Evolutionary conservation across 768 basidiomycete genomes (phyloP).

Genomic region (Russula earlei): DNA sequence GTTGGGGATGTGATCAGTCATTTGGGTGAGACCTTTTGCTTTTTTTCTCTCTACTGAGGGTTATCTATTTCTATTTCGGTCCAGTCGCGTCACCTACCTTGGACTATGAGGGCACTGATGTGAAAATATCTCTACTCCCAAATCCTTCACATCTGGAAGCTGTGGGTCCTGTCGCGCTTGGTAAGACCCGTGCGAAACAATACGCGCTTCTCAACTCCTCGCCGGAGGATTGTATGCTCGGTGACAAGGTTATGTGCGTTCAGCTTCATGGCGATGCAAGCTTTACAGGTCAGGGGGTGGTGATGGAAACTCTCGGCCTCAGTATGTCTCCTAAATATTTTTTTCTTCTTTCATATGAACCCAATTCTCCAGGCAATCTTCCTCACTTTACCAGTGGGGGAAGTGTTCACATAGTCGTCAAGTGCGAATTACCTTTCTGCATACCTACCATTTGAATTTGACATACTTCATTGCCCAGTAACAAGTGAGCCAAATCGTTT

Average conservation of each 20-base stretch:
- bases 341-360: background rate
- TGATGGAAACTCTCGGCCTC: constrained; percentile 81
- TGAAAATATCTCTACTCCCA: constrained; percentile 72
- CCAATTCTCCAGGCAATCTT: constrained; percentile 48
- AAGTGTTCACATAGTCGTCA: constrained; percentile 83
- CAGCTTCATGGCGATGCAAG: constrained; percentile 90
- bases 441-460: background rate
- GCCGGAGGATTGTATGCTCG: constrained; percentile 33
- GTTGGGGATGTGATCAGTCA: constrained; percentile 88
- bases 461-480: constrained; percentile 18
- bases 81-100: constrained; percentile 58
- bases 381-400: constrained; percentile 91
- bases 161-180: constrained; percentile 77
- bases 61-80: background rate
- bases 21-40: constrained; percentile 39
- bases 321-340: constrained; percentile 39
- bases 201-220: constrained; percentile 66
- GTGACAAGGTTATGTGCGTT: constrained; percentile 77
- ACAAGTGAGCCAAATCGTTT: constrained; percentile 22
- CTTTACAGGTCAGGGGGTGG: constrained; percentile 83
- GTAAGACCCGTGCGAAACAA: constrained; percentile 88
- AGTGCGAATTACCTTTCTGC: constrained; percentile 40
- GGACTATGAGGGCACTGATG: constrained; percentile 39
- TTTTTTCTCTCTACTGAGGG: background rate
- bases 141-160: constrained; percentile 84